These are phyloP conservation scores for Apiospora koreana DNA, from an alignment of 2,329 filamentous ascomycete species.

Conservation along the genomic window DNA sequence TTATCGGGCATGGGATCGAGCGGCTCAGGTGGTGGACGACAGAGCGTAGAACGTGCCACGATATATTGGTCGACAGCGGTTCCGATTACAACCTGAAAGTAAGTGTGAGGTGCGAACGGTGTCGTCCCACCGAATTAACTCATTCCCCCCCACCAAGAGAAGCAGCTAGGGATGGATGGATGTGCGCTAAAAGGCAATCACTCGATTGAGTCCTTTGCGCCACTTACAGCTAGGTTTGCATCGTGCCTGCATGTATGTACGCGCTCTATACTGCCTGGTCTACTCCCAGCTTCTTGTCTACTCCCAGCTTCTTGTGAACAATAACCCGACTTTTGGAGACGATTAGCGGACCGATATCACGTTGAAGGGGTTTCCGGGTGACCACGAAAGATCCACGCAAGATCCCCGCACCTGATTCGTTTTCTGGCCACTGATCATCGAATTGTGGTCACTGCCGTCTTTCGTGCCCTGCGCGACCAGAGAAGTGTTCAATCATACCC, in stretches of 20 bases:
- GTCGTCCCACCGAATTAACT: background rate
- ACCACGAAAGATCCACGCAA: background rate
- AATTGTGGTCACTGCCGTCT: background rate
- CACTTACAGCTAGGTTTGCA: too few species aligned
- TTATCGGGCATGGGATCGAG: background rate
- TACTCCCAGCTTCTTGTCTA: too few species aligned
- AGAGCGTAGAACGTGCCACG: background rate
- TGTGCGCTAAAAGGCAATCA: background rate
- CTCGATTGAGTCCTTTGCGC: background rate
- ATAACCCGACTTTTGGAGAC: too few species aligned
- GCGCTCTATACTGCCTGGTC: background rate
- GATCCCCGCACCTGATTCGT: background rate
- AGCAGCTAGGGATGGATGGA: background rate
- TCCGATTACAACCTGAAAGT: background rate
- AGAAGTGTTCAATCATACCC: background rate
- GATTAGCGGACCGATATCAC: too few species aligned
- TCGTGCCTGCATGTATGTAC: background rate
- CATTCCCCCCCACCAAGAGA: background rate
- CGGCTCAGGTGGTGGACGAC: background rate
- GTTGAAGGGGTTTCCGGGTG: too few species aligned
- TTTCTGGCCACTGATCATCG: background rate
- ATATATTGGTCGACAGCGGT: constrained; percentile 2
- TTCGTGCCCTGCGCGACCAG: background rate
- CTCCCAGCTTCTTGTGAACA: too few species aligned
- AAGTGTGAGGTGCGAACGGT: background rate